Conservation (phyloP, 164 flowering plant genomes). For the Sedum album region DNA sequence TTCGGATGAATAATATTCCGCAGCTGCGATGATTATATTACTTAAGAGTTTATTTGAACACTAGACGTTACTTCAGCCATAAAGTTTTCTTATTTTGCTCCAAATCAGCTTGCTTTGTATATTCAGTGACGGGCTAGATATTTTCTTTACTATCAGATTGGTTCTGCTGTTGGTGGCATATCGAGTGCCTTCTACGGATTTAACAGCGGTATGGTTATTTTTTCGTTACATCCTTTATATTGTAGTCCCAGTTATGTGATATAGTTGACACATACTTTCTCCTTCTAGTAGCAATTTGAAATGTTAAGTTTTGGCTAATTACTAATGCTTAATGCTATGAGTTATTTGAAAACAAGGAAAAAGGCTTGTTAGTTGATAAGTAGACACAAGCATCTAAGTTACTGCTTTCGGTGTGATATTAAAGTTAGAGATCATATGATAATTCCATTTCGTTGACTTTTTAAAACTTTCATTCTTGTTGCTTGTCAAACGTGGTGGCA, state of each 20-base stretch:
- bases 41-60: neutral
- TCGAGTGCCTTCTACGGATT: conserved; percentile 89
- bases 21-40: neutral
- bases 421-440: neutral
- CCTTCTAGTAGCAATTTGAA: neutral
- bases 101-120: neutral
- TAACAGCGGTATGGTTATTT: conserved; percentile 48
- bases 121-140: neutral
- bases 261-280: neutral
- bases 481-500: neutral
- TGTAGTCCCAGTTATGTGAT: neutral
- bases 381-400: neutral
- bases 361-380: neutral
- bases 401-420: neutral
- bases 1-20: neutral
- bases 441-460: neutral
- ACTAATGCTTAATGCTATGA: neutral
- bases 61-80: neutral
- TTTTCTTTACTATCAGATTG: conserved; percentile 43
- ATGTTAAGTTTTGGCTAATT: neutral
- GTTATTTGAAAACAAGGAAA: neutral
- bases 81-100: neutral
- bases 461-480: neutral
- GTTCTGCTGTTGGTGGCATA: conserved; percentile 87
- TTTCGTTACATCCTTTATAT: neutral